phyloP scores from a whole-genome alignment of 306 rosid species.

The Oxytropis ochrocephala region DNA sequence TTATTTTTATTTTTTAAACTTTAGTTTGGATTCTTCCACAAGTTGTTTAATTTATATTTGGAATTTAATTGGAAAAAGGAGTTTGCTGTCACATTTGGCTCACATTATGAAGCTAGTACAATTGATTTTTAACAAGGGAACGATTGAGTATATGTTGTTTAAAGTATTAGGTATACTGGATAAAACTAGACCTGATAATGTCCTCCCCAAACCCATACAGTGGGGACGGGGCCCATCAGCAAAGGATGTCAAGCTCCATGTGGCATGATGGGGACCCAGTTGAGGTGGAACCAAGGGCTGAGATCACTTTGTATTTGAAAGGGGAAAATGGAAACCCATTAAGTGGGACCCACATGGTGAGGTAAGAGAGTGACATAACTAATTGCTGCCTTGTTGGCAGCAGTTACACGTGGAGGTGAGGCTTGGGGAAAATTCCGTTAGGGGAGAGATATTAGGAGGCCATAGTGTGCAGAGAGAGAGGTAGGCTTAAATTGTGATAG shows the following conservation, averaged over 20 bases:
- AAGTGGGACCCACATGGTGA: too few species aligned
- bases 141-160: not conserved
- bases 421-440: too few species aligned
- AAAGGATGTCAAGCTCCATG: not conserved
- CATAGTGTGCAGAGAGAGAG: too few species aligned
- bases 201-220: not conserved
- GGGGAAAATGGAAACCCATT: too few species aligned
- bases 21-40: not conserved
- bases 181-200: not conserved
- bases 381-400: too few species aligned
- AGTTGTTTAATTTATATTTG: not conserved
- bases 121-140: not conserved
- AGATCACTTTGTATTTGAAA: too few species aligned
- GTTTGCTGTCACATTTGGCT: slow-evolving; percentile 18
- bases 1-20: not conserved
- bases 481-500: too few species aligned
- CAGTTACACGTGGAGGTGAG: too few species aligned
- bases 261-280: not conserved
- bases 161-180: not conserved
- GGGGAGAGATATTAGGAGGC: too few species aligned
- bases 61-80: slow-evolving; percentile 16
- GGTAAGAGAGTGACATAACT: too few species aligned
- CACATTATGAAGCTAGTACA: not conserved
- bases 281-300: too few species aligned
- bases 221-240: not conserved